Evolutionary conservation across 2,329 filamentous ascomycete species (phyloP).

Genomic region (Alternaria arbusti): DNA sequence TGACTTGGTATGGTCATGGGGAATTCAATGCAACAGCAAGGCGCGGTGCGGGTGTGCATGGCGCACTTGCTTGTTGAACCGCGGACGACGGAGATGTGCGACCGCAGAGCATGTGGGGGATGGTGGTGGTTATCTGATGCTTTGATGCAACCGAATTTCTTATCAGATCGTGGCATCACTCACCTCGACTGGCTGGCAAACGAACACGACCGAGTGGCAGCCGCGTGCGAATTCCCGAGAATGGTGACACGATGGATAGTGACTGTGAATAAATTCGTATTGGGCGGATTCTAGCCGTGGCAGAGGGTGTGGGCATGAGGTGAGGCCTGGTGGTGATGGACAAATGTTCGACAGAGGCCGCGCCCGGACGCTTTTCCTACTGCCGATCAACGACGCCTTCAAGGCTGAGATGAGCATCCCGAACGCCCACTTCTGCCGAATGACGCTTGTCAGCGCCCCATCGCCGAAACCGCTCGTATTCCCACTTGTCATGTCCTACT

Average conservation of each 20-base stretch:
- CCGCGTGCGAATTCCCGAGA: slow-evolving; percentile 3
- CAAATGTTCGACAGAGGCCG: slow-evolving; percentile 5
- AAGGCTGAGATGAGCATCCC: slow-evolving; percentile 15
- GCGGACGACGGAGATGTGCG: slow-evolving; percentile 5
- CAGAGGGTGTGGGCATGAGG: slow-evolving; percentile 8
- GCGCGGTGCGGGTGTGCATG: not conserved
- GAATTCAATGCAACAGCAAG: not conserved
- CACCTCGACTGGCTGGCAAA: slow-evolving; percentile 23
- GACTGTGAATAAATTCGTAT: not conserved
- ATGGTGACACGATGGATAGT: slow-evolving; percentile 18
- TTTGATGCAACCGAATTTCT: slow-evolving; percentile 18
- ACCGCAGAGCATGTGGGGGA: slow-evolving; percentile 5
- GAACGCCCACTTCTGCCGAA: slow-evolving; percentile 11
- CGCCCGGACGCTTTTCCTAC: slow-evolving; percentile 9
- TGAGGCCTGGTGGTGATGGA: slow-evolving; percentile 21
- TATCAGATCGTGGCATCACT: slow-evolving; percentile 40
- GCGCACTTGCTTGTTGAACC: slow-evolving; percentile 1
- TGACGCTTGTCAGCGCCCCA: slow-evolving; percentile 6
- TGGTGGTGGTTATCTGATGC: slow-evolving; percentile 15
- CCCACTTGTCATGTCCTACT: slow-evolving; percentile 4
- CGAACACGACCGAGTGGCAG: slow-evolving; percentile 23
- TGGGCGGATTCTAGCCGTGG: slow-evolving; percentile 3
- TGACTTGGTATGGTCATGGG: slow-evolving; percentile 9
- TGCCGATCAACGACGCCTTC: slow-evolving; percentile 15
- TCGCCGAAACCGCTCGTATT: slow-evolving; percentile 8